Percentiles rank a stretch among this genome's conserved stretches.
phyloP scores from a whole-genome alignment of 495 filamentous ascomycete species.

The Aspergillus nidulans region DNA sequence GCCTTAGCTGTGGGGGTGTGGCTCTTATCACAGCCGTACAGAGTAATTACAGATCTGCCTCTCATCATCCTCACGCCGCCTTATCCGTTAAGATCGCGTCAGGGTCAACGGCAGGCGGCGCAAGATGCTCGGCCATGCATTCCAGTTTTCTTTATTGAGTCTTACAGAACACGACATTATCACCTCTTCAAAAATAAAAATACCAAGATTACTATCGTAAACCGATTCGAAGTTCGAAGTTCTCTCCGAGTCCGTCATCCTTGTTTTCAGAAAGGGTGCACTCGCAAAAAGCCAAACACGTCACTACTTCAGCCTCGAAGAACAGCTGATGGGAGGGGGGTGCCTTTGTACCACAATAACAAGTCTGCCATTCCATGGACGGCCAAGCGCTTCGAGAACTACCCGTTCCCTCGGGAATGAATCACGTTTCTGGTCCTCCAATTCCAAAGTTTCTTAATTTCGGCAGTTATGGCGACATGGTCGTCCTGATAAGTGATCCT shows the following conservation, averaged over 20 bases:
- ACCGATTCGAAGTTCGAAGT: not conserved
- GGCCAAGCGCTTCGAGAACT: constrained; percentile 1
- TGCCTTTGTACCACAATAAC: constrained; percentile 10
- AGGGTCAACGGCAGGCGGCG: not conserved
- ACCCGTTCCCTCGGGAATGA: not conserved
- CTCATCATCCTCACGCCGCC: not conserved
- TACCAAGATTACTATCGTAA: not conserved
- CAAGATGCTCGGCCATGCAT: not conserved
- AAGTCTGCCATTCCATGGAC: constrained; percentile 2
- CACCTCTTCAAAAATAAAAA: not conserved
- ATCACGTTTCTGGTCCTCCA: not conserved
- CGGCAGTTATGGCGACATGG: not conserved
- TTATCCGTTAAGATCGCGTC: not conserved
- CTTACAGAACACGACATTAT: too few species aligned
- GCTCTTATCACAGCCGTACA: not conserved
- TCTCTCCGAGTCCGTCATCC: not conserved
- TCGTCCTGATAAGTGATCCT: not conserved
- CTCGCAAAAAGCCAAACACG: not conserved
- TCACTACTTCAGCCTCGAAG: constrained; percentile 10
- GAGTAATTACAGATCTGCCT: constrained; percentile 3
- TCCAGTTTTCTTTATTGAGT: not conserved
- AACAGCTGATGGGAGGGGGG: constrained; percentile 1
- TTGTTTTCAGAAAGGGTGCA: constrained; percentile 3
- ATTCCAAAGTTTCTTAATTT: not conserved
- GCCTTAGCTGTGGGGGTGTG: constrained; percentile 6